Percentiles rank a stretch among this genome's conserved stretches.
phyloP scores from a whole-genome alignment of 192 early-diverging fungal species.

The Dispira parvispora region DNA sequence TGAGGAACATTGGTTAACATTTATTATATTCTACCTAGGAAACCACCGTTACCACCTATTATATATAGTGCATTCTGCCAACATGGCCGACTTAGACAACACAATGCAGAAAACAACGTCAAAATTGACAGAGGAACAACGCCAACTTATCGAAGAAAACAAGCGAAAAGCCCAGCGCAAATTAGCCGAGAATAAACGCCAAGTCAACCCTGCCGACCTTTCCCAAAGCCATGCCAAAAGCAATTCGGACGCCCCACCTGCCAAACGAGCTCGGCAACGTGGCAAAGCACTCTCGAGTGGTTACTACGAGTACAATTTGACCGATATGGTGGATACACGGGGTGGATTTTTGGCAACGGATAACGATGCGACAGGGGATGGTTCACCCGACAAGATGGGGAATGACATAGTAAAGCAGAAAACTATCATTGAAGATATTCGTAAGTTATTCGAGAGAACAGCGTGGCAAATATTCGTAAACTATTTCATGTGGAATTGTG shows the following conservation, averaged over 20 bases:
- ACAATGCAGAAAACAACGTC: not conserved
- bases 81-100: too few relatives aligned
- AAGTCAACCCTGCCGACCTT: slow-evolving; percentile 10
- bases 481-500: too few relatives aligned
- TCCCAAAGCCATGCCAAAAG: slow-evolving; percentile 5
- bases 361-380: too few relatives aligned
- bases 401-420: slow-evolving; percentile 7
- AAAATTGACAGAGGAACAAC: slow-evolving; percentile 26
- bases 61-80: too few relatives aligned
- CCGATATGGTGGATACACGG: slow-evolving; percentile 64
- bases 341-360: slow-evolving; percentile 57
- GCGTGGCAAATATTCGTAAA: too few relatives aligned
- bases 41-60: too few relatives aligned
- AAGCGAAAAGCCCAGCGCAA: slow-evolving; percentile 19
- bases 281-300: slow-evolving; percentile 18
- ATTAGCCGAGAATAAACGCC: slow-evolving; percentile 17
- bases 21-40: too few relatives aligned
- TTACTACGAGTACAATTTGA: slow-evolving; percentile 75
- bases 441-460: slow-evolving; percentile 16
- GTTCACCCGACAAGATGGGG: too few relatives aligned
- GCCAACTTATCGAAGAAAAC: slow-evolving; percentile 27
- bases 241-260: slow-evolving; percentile 12
- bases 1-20: too few relatives aligned
- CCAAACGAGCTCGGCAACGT: slow-evolving; percentile 12
- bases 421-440: slow-evolving; percentile 22